Base-by-base conservation (phyloP, 805 yeast genomes). In the Ogataea trehalophila region DNA sequence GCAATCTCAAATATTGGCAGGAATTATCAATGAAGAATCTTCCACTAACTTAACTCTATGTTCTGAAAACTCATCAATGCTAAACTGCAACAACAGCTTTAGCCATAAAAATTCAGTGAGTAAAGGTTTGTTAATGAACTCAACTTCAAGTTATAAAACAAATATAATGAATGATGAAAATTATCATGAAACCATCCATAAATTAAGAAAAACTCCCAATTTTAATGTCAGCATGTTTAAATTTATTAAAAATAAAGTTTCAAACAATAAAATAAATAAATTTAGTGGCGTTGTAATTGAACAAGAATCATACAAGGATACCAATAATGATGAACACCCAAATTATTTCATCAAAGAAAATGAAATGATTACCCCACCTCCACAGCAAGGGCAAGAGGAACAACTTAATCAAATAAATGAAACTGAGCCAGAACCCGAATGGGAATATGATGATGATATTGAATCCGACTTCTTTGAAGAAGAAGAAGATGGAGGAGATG, bases 401-500 rank as follows among this genome's bases (percentile, higher is more conserved):
- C 31, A 26, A 26, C 31, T 26, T 3, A 11, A 26, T 26, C 31
- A 26, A 26, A 26, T 26, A 26, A 11, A 26, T 3, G 31, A n/a
- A 3, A 15, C 38, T 2, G 33, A 34, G 9, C 34, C 7, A 22
- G 14, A 35, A 11, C 37, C n/a, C 18, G 38, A 34, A 17, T 20
- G 20, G n/a, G 44, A 41, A 14, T 15, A 36, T 7, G 33, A 23
- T 17, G 15, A 23, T 29, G 41, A 37, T 11, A n/a, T 35, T 17
- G 59, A 51, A 22, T 48, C 59, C 4, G 59, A 53, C 23, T 50
- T 45, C 37, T 49, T 49, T 5, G 58, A 55, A 35, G 56, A 55
- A 23, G 36, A 23, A 14, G 41, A 46, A 17, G 52, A 52, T 11
- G 58, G 50, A 34, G 55, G 48, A 18, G 53, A 44, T 5, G 13